These are phyloP conservation scores for Ogataea trehalophila DNA, from an alignment of 805 yeast species.

Conservation along the genomic window DNA sequence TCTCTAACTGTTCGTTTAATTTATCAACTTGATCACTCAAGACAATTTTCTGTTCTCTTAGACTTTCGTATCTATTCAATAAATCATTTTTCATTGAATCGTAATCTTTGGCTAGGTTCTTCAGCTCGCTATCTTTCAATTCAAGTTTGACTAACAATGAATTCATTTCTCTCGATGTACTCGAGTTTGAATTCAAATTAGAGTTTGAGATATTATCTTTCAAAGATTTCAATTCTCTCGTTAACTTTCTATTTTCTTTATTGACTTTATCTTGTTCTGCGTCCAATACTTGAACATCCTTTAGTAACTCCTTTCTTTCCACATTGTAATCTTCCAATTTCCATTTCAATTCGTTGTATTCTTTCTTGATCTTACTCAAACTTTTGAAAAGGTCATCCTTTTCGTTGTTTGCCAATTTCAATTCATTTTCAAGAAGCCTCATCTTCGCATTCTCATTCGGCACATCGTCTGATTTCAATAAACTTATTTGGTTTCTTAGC, in stretches of 20 bases:
- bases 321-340: constrained; percentile 10
- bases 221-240: constrained; percentile 16
- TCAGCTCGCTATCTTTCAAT: constrained; percentile 16
- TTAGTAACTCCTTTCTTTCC: constrained; percentile 14
- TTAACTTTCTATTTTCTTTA: constrained; percentile 17
- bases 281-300: constrained; percentile 16
- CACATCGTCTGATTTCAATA: constrained; percentile 22
- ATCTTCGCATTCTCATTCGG: background rate
- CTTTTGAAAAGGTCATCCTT: constrained; percentile 10
- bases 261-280: constrained; percentile 16
- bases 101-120: constrained; percentile 22
- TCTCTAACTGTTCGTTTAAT: constrained; percentile 10
- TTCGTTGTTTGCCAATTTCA: constrained; percentile 10
- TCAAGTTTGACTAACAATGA: constrained; percentile 4
- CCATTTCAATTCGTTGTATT: constrained; percentile 12
- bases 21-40: constrained; percentile 30
- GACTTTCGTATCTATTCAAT: constrained; percentile 21
- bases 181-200: background rate
- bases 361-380: constrained; percentile 11
- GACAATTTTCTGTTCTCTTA: constrained; percentile 21
- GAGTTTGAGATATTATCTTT: constrained; percentile 4
- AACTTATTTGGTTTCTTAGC: constrained; percentile 23
- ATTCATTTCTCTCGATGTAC: constrained; percentile 3
- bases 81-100: constrained; percentile 31
- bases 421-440: constrained; percentile 7